Conservation (phyloP, 345 rosid species). For the Heritiera littoralis region DNA sequence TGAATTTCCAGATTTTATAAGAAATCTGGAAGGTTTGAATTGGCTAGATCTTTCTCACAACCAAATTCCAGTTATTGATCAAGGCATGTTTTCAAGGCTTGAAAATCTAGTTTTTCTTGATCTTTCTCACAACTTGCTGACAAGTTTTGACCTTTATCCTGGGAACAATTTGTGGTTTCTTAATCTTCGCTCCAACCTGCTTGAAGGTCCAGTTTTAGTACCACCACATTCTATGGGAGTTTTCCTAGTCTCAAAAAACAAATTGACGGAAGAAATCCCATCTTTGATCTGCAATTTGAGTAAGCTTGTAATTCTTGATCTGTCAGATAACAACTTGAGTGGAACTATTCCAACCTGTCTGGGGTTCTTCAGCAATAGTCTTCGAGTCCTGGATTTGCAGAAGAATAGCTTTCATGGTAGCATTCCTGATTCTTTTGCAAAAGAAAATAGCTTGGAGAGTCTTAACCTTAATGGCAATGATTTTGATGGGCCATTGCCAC, state of each 20-base stretch:
- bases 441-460: neutral
- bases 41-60: neutral
- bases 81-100: neutral
- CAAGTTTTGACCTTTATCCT: too few relatives aligned
- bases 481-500: conserved; percentile 20
- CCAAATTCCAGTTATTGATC: neutral
- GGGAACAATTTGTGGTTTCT: too few relatives aligned
- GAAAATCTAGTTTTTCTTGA: neutral
- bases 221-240: too few relatives aligned
- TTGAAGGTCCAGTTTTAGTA: too few relatives aligned
- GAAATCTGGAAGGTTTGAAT: neutral
- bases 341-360: conserved; percentile 11
- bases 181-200: too few relatives aligned
- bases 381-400: neutral
- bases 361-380: neutral
- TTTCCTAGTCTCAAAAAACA: neutral
- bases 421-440: neutral
- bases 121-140: neutral
- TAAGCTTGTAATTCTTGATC: neutral
- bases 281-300: conserved; percentile 15
- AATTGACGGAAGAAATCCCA: conserved; percentile 15
- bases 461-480: neutral
- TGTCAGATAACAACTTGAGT: conserved; percentile 29
- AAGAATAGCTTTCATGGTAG: conserved; percentile 26
- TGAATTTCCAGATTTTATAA: neutral